These are phyloP conservation scores for Filosporella fistucella DNA, from an alignment of 495 filamentous ascomycete species.

Conservation along the genomic window DNA sequence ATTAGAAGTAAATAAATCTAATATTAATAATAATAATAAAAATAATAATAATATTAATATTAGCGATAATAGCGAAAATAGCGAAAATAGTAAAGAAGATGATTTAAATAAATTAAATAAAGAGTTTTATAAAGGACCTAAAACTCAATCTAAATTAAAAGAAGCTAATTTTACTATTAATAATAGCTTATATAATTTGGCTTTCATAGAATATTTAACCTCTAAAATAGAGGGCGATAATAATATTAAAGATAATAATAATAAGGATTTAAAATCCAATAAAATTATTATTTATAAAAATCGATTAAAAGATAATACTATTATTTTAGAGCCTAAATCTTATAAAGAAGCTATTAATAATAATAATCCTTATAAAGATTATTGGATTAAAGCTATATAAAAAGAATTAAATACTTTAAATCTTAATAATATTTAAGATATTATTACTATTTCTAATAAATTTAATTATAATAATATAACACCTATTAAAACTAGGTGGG, in stretches of 20 bases:
- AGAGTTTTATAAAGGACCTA: too few species aligned
- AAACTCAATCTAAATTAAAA: too few species aligned
- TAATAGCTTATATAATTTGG: too few species aligned
- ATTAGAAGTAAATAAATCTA: background rate
- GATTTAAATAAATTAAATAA: too few species aligned
- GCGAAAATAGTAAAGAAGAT: too few species aligned
- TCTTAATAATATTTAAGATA: background rate
- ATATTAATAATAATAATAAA: background rate
- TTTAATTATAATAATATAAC: slow-evolving; percentile 4
- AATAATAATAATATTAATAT: background rate
- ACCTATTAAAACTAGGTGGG: slow-evolving; percentile 4
- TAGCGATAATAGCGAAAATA: background rate
- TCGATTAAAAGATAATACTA: background rate
- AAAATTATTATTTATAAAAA: slow-evolving; percentile 3
- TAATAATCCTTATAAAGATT: slow-evolving; percentile 6
- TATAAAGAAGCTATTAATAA: slow-evolving; percentile 12
- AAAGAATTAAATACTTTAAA: background rate
- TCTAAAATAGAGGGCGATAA: too few species aligned
- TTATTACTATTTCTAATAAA: background rate
- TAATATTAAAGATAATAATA: background rate
- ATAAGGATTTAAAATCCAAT: background rate
- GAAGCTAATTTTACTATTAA: too few species aligned
- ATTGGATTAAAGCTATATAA: slow-evolving; percentile 4
- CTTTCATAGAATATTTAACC: too few species aligned
- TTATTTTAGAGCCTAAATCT: slow-evolving; percentile 4